A percentile compares a stretch with the other conserved stretches of the same genome.
Evolutionary conservation across 2,329 filamentous ascomycete genomes (phyloP).

Genomic region (Ceratocystis diversiconidia): DNA sequence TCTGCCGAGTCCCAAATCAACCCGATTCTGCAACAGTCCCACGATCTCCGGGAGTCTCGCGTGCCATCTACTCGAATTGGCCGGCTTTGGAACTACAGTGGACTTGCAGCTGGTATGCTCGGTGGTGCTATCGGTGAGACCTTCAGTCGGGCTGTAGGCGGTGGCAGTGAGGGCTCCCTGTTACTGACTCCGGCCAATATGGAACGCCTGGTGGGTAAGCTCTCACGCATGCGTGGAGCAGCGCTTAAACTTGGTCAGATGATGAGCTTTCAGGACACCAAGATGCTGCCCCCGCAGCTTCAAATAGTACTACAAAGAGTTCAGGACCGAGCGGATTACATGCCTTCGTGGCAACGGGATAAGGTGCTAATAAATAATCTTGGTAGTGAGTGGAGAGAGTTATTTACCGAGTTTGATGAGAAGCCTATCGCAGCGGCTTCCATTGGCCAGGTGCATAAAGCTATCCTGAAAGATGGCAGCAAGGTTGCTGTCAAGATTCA

Average conservation of each 20-base stretch:
- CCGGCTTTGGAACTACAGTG: constrained; percentile 86
- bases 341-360: constrained; percentile 87
- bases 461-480: constrained; percentile 58
- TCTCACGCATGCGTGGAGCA: constrained; percentile 91
- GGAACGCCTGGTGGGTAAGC: constrained; percentile 79
- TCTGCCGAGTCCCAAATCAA: constrained; percentile 8
- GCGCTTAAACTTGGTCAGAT: constrained; percentile 96
- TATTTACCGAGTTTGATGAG: constrained; percentile 78
- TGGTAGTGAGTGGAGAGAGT: constrained; percentile 66
- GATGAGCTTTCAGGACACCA: constrained; percentile 95
- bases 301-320: constrained; percentile 85
- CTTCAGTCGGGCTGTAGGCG: constrained; percentile 64
- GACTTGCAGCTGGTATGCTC: constrained; percentile 87
- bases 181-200: constrained; percentile 83
- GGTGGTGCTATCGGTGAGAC: constrained; percentile 80
- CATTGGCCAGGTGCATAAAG: constrained; percentile 90
- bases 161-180: constrained; percentile 50
- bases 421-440: constrained; percentile 88
- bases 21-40: constrained; percentile 27
- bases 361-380: constrained; percentile 67
- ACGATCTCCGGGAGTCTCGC: constrained; percentile 72
- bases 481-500: constrained; percentile 91
- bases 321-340: constrained; percentile 93
- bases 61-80: constrained; percentile 80
- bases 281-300: constrained; percentile 78